Evolutionary conservation across 2,329 filamentous ascomycete genomes (phyloP).

Genomic region (Dactylonectria macrodidyma): DNA sequence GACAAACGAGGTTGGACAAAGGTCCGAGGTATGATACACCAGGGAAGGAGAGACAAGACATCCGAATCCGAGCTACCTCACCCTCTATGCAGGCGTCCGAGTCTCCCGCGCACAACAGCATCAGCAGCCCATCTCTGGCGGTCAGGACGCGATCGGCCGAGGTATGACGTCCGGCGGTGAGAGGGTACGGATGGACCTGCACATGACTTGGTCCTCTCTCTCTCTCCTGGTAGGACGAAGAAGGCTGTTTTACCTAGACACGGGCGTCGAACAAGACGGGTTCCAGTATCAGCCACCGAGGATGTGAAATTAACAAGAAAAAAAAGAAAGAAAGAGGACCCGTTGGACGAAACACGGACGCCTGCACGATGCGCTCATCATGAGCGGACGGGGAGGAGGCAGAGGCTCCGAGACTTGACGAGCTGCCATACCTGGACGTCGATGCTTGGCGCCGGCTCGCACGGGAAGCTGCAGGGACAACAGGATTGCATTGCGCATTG

Average conservation of each 20-base stretch:
- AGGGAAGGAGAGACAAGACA: background rate
- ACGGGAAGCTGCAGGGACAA: background rate
- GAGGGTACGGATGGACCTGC: background rate
- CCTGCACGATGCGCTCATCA: conserved; percentile 21
- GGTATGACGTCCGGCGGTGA: background rate
- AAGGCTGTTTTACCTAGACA: background rate
- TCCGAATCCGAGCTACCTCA: background rate
- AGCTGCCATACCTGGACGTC: background rate
- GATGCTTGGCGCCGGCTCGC: background rate
- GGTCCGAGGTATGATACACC: background rate
- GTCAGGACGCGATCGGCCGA: background rate
- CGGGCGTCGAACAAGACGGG: background rate
- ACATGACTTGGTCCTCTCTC: background rate
- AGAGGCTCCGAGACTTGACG: background rate
- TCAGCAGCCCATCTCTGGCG: background rate
- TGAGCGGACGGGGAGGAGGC: background rate
- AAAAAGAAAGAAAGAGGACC: background rate
- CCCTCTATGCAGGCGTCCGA: background rate
- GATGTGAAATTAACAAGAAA: background rate
- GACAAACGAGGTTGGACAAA: background rate
- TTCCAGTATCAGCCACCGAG: background rate
- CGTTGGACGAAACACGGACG: conserved; percentile 20
- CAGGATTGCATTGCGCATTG: background rate
- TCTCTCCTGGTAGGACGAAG: conserved; percentile 1
- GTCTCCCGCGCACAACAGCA: background rate